These are phyloP conservation scores for Candida smagusa DNA, from an alignment of 1,139 yeast species.

Conservation along the genomic window DNA sequence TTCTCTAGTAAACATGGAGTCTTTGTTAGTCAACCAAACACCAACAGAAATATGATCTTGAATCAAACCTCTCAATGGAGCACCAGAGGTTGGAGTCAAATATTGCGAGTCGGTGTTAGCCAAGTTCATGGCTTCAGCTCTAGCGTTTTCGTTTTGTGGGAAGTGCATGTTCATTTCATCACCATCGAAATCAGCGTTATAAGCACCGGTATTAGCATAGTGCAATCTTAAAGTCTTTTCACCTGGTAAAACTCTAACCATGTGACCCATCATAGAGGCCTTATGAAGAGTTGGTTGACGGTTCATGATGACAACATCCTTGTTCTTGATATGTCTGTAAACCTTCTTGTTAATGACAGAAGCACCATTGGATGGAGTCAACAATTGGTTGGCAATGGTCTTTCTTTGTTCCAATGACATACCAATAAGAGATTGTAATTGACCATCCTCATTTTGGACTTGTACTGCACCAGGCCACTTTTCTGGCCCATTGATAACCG, in stretches of 20 bases:
- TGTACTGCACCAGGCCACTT: conserved; percentile 99
- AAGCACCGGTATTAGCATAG: conserved; percentile 98
- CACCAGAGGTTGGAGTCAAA: conserved; percentile 96
- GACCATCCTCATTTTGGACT: conserved; percentile 96
- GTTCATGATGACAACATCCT: conserved; percentile 96
- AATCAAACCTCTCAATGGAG: conserved; percentile 97
- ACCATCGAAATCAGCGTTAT: conserved; percentile 99
- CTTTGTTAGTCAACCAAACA: conserved; percentile 95
- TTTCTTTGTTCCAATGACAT: conserved; percentile 94
- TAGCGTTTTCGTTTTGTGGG: conserved; percentile 97
- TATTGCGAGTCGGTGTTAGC: conserved; percentile 98
- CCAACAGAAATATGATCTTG: conserved; percentile 99
- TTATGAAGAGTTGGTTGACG: conserved; percentile 99
- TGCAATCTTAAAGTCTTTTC: conserved; percentile 96
- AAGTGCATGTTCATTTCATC: conserved; percentile 99
- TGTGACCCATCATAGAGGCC: conserved; percentile 99
- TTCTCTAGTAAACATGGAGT: conserved; percentile 86
- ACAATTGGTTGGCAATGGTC: conserved; percentile 90
- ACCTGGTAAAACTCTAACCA: conserved; percentile 93
- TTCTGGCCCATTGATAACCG: conserved; percentile 96
- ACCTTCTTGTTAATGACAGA: conserved; percentile 83
- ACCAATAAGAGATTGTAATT: conserved; percentile 73
- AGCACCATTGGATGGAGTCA: conserved; percentile 70
- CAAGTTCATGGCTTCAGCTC: conserved; percentile 91
- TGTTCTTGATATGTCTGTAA: conserved; percentile 86